Evolutionary conservation across 208 protist species (phyloP), one percentile per base, ranked within the genome.

Genomic region (Leishmania gerbilli): DNA sequence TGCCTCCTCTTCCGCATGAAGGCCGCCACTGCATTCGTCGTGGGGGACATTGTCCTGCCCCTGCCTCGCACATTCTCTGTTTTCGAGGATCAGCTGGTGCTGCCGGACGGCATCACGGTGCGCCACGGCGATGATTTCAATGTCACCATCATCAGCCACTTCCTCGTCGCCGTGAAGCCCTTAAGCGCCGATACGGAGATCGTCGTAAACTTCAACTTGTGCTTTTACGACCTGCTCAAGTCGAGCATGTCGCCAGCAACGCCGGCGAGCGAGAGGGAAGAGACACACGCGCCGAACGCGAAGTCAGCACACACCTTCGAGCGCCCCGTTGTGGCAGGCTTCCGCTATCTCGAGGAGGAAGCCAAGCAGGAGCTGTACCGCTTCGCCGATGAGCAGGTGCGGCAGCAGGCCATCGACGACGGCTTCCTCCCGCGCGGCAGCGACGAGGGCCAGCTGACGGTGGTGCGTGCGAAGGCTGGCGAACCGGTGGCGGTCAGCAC

Each of bases 371-470:
- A 80, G 49, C 82, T 93, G 15, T 97, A 95, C 80, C 77, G 82
- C 21, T 95, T 89, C 81, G 91, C 92, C 1, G 93, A 97, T 78
- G 93, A 97, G 79, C 45, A 72, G n/a, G 92, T 97, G n/a, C 93
- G 93, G 5, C 82, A 95, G 86, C 83, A 79, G 40, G 93, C 92
- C 53, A 89, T 97, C 77, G 60, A 67, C 1, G 87, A 95, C 78
- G 90, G 92, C 34, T 97, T 95, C 74, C 81, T 95, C 49, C 92
- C 93, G 8, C 62, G 85, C 15, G 82, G 86, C 79, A 85, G 78
- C 65, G 76, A 71, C 68, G 88, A 94, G 79, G 81, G 86, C n/a
- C 88, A 85, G 31, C 83, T 95, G 21, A 62, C 87, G 40, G 89
- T 97, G 34, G 81, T 91, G 34, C 85, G 80, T n/a, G 64, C 78